phyloP scores from a whole-genome alignment of 345 rosid species.

The Isatis tinctoria region DNA sequence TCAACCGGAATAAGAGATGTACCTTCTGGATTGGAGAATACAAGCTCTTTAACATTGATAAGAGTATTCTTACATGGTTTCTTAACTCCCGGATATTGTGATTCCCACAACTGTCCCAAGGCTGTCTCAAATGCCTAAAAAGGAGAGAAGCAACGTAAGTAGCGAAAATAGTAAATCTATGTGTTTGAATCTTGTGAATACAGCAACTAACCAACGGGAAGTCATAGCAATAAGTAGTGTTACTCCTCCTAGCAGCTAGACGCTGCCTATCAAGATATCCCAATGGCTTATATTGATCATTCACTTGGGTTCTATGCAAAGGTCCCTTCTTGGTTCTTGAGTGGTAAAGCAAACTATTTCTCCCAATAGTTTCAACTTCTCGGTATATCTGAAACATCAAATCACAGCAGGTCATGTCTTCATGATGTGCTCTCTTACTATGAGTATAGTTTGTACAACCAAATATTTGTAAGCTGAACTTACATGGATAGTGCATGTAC shows the following conservation, averaged over 20 bases:
- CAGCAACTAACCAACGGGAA: slow-evolving; percentile 77
- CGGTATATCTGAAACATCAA: slow-evolving; percentile 67
- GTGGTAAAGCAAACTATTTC: slow-evolving; percentile 57
- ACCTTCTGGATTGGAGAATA: slow-evolving; percentile 61
- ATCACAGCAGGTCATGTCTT: slow-evolving; percentile 8
- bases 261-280: slow-evolving; percentile 80
- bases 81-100: slow-evolving; percentile 46
- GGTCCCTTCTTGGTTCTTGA: slow-evolving; percentile 58
- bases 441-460: background rate
- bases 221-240: slow-evolving; percentile 96
- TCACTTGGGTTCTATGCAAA: slow-evolving; percentile 60
- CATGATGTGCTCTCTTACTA: slow-evolving; percentile 10
- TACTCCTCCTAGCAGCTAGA: slow-evolving; percentile 71
- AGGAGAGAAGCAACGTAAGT: background rate
- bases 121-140: slow-evolving; percentile 92
- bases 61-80: slow-evolving; percentile 51
- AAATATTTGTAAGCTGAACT: slow-evolving; percentile 30
- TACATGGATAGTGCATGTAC: slow-evolving; percentile 89
- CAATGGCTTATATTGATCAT: slow-evolving; percentile 66
- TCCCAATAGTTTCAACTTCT: slow-evolving; percentile 66
- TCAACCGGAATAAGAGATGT: slow-evolving; percentile 62
- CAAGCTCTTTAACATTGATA: slow-evolving; percentile 67
- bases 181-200: slow-evolving; percentile 1
- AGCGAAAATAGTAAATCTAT: background rate
- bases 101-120: slow-evolving; percentile 71